These are phyloP conservation scores for Pterula multifida DNA, from an alignment of 1,284 basidiomycete genomes.

Conservation along the genomic window DNA sequence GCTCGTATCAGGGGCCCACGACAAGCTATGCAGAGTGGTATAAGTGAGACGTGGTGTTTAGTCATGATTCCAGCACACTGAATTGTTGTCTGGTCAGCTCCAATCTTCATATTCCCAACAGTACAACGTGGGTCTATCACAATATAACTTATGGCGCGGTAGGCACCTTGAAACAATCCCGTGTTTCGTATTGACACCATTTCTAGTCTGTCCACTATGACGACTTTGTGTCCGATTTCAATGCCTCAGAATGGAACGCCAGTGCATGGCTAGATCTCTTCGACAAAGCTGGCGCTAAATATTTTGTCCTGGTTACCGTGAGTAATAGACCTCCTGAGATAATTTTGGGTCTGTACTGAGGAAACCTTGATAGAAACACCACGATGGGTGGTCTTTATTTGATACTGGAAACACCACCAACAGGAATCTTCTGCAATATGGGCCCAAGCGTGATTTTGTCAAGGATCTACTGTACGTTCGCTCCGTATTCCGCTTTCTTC, in stretches of 20 bases:
- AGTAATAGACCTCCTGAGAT: conserved; percentile 8
- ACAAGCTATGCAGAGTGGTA: conserved; percentile 46
- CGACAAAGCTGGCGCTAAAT: conserved; percentile 43
- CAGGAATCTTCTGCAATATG: conserved; percentile 33
- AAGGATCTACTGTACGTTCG: conserved; percentile 28
- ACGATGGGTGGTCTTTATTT: conserved; percentile 40
- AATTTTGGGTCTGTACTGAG: background rate
- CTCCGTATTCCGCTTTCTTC: background rate
- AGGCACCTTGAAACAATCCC: conserved; percentile 9
- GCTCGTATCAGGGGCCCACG: conserved; percentile 20
- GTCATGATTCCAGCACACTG: no score
- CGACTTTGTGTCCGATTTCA: conserved; percentile 44
- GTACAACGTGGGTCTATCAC: conserved; percentile 36
- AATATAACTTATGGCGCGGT: conserved; percentile 35
- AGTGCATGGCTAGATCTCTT: conserved; percentile 43
- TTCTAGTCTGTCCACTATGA: conserved; percentile 39
- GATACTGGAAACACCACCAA: conserved; percentile 40
- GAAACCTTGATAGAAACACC: conserved; percentile 29
- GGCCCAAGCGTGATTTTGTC: conserved; percentile 41
- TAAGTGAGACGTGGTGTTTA: conserved; percentile 18
- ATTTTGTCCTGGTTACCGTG: conserved; percentile 49
- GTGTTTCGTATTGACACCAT: no score
- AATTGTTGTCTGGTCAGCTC: conserved; percentile 16
- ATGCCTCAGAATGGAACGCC: conserved; percentile 37
- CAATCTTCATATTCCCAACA: conserved; percentile 24